Base-by-base conservation (phyloP, 768 basidiomycete genomes). In the Russula sp. region DNA sequence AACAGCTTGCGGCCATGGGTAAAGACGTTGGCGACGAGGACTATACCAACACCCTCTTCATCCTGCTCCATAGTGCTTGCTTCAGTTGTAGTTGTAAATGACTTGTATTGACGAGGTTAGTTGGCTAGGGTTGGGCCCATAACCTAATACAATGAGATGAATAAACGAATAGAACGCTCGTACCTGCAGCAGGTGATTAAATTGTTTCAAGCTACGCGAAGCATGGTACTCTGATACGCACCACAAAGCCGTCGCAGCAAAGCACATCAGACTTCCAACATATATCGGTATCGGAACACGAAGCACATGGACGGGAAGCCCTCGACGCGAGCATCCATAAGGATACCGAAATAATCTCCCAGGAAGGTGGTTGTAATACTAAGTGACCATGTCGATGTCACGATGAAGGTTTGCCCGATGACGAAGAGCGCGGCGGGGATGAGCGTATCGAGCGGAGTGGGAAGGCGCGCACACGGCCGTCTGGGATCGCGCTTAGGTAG, bases 211-310 rank as follows among this genome's bases (percentile, higher is more conserved):
- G 57, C 24, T 30, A 40, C 3, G 36, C 20, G 24, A n/a, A 26
- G 26, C 26, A 8, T 50, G 65, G 44, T 57, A 58, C 28, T 24
- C 9, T 24, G 32, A 9, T 32, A 73, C 87, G 70, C 64, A 94
- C 94, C 93, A 96, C 38, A 99, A 79, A 0, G 96, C 89, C 1
- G 84, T 86, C 24, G 87, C 95, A 42, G 84, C 76, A 77, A 98
- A 98, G 73, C 87, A 91, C 78, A 99, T 77, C 6, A 94, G 94
- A 72, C 89, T 93, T 10, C 96, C 96, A 52, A 94, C 90, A 72
- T 99, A 98, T n/a, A n/a, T n/a, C n/a, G n/a, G n/a, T 96, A 99
- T 99, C 0, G 96, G 96, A 74, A 96, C 89, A 22, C 84, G 80
- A 48, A 95, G 80, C 53, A 97, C 82, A 73, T 96, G 81, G 98